Base-by-base conservation (phyloP, 1,284 basidiomycete species). In the Naganishia cerealis region DNA sequence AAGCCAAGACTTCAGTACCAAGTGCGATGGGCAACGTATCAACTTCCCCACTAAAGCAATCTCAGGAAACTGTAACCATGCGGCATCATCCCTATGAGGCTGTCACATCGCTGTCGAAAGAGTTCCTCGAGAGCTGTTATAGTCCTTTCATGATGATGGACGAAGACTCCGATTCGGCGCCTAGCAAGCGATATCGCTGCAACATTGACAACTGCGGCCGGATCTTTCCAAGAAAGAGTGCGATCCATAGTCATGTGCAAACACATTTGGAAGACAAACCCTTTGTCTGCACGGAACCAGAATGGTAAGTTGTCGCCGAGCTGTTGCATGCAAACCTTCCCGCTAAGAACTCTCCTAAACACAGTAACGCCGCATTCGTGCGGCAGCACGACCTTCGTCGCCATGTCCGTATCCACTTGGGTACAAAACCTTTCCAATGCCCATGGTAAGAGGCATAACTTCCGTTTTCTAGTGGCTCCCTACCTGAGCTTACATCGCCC, bases 221-320 rank as follows among this genome's bases (percentile, higher is more conserved):
- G 21, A 71, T 73, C 29, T 83, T 82, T 73, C 81, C 81, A 4
- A 70, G 82, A 36, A 83, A 82, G 75, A 80, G 78, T 62, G 82
- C 82, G 12, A 81, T 82, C 52, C 78, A 81, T 67, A 79, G 76
- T 62, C 82, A 83, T 74, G 81, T 83, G 68, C 82, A 83, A 70
- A 82, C 81, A 46, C 82, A 83, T 70, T 72, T 83, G n/a, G 81
- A 82, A 69, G 81, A 83, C 74, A 83, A 83, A 75, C 82, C 82
- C 33, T 82, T 79, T 72, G 73, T 78, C 3, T 83, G 82, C 70
- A 72, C 75, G 1, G 75, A 75, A 50, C 71, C 73, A 26, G 76
- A 78, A 52, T 83, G 82, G 79, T 80, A 66, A 69, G 77, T 75
- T 21, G 13, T 21, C 18, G 53, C 15, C 4, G 56, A 52, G 13